phyloP scores from a whole-genome alignment of 257 asterid species.

The Solanum sejunctum region DNA sequence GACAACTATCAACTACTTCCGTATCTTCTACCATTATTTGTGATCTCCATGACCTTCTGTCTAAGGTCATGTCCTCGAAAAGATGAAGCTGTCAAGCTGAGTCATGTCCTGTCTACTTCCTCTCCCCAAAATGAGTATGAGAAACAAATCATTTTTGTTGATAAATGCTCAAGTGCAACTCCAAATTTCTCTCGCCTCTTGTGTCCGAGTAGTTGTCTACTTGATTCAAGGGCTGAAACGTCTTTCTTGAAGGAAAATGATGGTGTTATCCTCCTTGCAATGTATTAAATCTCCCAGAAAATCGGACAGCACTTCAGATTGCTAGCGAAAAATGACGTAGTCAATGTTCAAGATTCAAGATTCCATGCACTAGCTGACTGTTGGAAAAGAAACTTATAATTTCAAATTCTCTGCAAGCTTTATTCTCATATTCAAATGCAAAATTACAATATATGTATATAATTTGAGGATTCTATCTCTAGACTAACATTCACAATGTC shows the following conservation, averaged over 20 bases:
- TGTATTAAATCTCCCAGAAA: neutral
- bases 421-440: slow-evolving; percentile 5
- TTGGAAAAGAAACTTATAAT: neutral
- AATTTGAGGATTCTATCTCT: slow-evolving; percentile 2
- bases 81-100: no score
- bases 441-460: neutral
- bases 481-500: neutral
- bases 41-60: no score
- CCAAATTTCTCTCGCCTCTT: neutral
- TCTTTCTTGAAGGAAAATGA: neutral
- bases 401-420: neutral
- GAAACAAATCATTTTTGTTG: neutral
- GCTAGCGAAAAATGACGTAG: neutral
- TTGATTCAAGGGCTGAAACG: neutral
- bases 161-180: neutral
- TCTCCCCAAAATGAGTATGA: neutral
- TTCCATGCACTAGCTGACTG: neutral
- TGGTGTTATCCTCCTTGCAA: neutral
- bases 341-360: neutral
- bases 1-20: no score
- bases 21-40: no score
- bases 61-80: no score
- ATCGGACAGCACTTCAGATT: neutral
- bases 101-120: neutral
- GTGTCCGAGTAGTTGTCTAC: neutral